phyloP scores from a whole-genome alignment of 1,284 basidiomycete genomes.

The Bondarzewia mesenterica region DNA sequence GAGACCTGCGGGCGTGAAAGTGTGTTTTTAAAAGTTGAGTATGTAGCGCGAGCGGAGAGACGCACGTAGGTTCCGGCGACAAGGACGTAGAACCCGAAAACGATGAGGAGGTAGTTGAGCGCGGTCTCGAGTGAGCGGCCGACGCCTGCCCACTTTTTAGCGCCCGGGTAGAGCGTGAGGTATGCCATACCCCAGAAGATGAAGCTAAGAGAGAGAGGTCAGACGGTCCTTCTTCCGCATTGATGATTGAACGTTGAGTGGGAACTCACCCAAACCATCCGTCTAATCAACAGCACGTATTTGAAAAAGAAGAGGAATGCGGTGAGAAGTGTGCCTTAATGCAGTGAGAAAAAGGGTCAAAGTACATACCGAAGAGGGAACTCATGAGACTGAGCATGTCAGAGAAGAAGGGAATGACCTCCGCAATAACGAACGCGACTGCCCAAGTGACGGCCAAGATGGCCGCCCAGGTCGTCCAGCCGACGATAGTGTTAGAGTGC shows the following conservation, averaged over 20 bases:
- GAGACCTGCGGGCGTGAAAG: conserved; percentile 16
- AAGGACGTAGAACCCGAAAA: conserved; percentile 31
- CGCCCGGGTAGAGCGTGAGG: conserved; percentile 30
- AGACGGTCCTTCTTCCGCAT: too few species aligned
- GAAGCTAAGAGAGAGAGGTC: too few species aligned
- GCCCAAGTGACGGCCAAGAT: conserved; percentile 52
- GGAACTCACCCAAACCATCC: conserved; percentile 24
- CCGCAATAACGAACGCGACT: conserved; percentile 52
- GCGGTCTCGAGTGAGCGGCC: conserved; percentile 29
- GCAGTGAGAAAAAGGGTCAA: neutral
- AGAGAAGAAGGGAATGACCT: conserved; percentile 40
- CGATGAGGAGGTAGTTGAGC: conserved; percentile 31
- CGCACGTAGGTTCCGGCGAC: conserved; percentile 35
- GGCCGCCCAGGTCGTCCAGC: conserved; percentile 50
- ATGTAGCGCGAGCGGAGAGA: neutral
- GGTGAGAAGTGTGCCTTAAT: too few species aligned
- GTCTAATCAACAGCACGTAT: conserved; percentile 14
- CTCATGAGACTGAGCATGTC: conserved; percentile 39
- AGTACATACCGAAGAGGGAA: conserved; percentile 34
- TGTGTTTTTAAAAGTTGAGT: neutral
- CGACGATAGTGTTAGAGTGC: conserved; percentile 45
- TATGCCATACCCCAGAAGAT: conserved; percentile 43
- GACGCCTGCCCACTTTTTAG: conserved; percentile 26
- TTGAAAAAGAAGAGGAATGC: neutral
- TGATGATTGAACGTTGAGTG: neutral